Evolutionary conservation across 2,329 filamentous ascomycete genomes (phyloP), one percentile per base, ranked within the genome.

Genomic region (Aspergillus sp.): DNA sequence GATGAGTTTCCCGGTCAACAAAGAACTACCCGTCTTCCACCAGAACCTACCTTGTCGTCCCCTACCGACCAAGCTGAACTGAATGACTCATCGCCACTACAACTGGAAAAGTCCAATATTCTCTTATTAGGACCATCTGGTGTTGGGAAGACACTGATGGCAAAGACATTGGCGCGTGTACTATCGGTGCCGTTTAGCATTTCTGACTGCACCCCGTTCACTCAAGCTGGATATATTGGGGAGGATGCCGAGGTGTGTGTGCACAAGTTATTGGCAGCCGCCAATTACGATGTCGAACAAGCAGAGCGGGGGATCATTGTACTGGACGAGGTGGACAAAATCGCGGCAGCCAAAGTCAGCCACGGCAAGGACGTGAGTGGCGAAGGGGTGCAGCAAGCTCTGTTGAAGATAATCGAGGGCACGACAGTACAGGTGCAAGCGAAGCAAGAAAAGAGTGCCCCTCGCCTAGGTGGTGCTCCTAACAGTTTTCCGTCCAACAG

Each of bases 241-340:
- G 93, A 97, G 67, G 94, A 99, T 68, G 93, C 93, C n/a, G 94
- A 99, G 68, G 87, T 90, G 0, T 97, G 93, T 63, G 91, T 99
- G 38, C 91, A 97, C 66, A 83, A 94, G 42, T 80, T 99, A 21
- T 79, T 99, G 9, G 89, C 95, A 50, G 91, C 95, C 54, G 86
- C 93, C 7, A 93, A 95, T 69, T 96, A 96, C 71, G 89, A 96
- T 61, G 84, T 94, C 23, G 85, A 86, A 53, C 85, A 88, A 50
- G 88, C 91, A 6, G 93, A 99, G 68, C 84, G 89, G 49, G 94
- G 94, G 4, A 97, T 99, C 51, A 91, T 99, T 44, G 94, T 96
- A 51, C 79, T 99, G 17, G 94, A 99, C 63, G 94, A 99, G 74
- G 91, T 99, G 50, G 94, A 99, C 77, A 99, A 99, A 75, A 92